Base-by-base conservation (phyloP, 352 stramenopile species). In the Phytophthora agathidicida region DNA sequence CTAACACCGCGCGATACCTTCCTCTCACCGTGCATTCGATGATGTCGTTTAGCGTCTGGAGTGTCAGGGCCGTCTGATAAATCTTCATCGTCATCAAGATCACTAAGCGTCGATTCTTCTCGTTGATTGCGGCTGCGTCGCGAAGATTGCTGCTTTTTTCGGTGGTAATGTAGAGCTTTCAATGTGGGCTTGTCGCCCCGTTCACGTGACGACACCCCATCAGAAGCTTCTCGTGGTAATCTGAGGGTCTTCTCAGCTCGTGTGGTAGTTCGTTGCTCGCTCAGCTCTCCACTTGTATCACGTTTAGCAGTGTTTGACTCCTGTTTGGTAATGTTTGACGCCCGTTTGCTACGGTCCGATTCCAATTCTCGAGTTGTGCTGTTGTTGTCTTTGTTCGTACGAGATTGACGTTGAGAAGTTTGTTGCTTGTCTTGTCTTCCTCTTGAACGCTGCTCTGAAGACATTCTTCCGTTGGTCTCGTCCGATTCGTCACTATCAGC, bases 61-160 rank as follows among this genome's bases (percentile, higher is more conserved):
- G 31, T 50, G n/a, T 68, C 60, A 5, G 52, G 52, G 6, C 57
- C 53, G 14, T 51, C 53, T 7, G 61, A 64, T 7, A 52, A 36
- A 0, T 62, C 44, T 31, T 66, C 46, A 3, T 65, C 65, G 27
- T 47, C 62, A 3, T 26, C 26, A 20, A 22, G 14, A 2, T 43
- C 35, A 45, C 24, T 38, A 14, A 13, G 1, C 17, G 31, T 13
- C 2, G n/a, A 16, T 16, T 50, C 38, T 27, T 59, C 27, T n/a
- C 14, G 22, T 38, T 71, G 43, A 10, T 56, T 64, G n/a, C 20
- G 44, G 20, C 37, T 68, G 44, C 8, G 45, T 11, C 36, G 51
- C 7, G 42, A 22, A 13, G 32, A 27, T 24, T 19, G 17, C 11
- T 22, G 0, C 8, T 38, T 32, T n/a, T 26, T 41, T 6, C 22